Base-by-base conservation (phyloP, 1,284 basidiomycete genomes). In the Amylostereum chailletii region DNA sequence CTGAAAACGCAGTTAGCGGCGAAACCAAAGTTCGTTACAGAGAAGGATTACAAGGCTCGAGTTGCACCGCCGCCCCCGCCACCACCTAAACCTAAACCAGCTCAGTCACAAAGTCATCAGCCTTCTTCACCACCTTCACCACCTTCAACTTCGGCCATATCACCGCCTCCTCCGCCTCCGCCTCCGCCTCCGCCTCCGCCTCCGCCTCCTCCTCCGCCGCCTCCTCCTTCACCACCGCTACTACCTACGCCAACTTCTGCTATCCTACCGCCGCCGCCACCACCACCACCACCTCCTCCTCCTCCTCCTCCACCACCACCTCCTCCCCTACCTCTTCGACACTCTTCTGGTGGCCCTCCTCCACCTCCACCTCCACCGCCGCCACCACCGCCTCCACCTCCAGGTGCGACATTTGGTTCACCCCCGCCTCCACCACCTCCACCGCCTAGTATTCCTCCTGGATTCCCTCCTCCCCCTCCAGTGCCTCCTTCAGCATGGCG, bases 1-100 rank as follows among this genome's bases (percentile, higher is more conserved):
- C 68, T 89, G 37, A 77, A 77, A 54, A 65, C 68, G 10, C 69
- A 79, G 43, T 58, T 81, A 39, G 64, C 70, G 26, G 69, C 69
- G 8, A 79, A 74, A 53, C 77, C 80, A 2, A 76, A 75, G 62
- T 66, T 66, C 49, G 60, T 70, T 41, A 77, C 75, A 1, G 86
- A 90, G 63, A 77, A 79, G 58, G 83, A 83, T 54, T 88, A 82
- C 65, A 89, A 88, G 62, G 69, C 71, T 5, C 74, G 74, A 48
- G 81, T 82, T 45, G 67, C 80, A 0, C 82, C 86, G 2, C 81
- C 81, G 0, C 81, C 79, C 3, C 80, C 81, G 27, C 70, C 72
- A 4, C 60, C 60, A 3, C 57, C 59, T 30, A 69, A 67, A 53
- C 62, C 57, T 34, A 65, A 59, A 11, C 9, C 46, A 34, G 27